Conservation (phyloP, 345 rosid species). For the Bruguiera sexangula region DNA sequence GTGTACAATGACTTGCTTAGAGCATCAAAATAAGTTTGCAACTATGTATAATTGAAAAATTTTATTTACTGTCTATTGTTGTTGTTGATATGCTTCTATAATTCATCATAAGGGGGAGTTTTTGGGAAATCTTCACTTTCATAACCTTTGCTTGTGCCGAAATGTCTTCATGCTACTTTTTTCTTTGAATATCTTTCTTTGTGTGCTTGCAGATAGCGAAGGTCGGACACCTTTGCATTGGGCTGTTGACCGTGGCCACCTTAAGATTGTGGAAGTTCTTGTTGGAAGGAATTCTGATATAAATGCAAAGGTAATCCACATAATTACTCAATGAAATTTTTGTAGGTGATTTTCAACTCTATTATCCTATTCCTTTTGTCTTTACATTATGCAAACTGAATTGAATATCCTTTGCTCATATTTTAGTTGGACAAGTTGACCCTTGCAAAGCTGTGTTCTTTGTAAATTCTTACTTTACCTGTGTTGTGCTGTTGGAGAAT, state of each 20-base stretch:
- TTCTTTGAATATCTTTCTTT: background rate
- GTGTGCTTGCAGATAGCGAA: constrained; percentile 68
- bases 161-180: background rate
- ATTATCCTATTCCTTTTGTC: background rate
- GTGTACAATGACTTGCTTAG: no score
- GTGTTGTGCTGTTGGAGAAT: background rate
- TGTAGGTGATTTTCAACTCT: background rate
- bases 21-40: no score
- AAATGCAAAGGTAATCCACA: constrained; percentile 60
- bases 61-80: background rate
- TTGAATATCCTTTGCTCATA: no score
- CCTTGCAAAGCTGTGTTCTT: no score
- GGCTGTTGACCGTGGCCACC: constrained; percentile 93
- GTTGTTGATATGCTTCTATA: background rate
- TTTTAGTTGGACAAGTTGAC: no score
- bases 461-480: no score
- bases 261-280: constrained; percentile 48
- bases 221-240: constrained; percentile 93
- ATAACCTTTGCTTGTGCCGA: no score
- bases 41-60: no score
- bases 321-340: background rate
- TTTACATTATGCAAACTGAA: background rate
- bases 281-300: constrained; percentile 63
- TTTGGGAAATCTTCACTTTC: background rate
- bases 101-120: background rate